Base-by-base conservation (phyloP, 1,284 basidiomycete species). In the Apiotrichum akiyoshidainum region DNA sequence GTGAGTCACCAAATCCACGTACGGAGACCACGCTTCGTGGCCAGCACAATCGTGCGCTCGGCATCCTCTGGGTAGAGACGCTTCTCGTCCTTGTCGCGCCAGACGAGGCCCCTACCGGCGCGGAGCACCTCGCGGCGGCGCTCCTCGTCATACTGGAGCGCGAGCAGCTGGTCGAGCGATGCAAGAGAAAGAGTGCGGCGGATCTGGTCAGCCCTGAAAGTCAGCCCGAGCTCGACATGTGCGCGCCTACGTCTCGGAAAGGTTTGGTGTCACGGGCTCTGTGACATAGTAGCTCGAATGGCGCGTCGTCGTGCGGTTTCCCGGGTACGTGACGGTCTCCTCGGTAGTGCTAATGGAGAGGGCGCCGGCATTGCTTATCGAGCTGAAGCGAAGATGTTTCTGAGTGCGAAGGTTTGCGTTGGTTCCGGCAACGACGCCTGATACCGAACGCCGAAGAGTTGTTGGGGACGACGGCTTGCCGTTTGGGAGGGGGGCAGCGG, bases 71-170 rank as follows among this genome's bases (percentile, higher is more conserved):
- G 77, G 61, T 90, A 85, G 1, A 84, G 83, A 0, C 86, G 85
- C 42, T 85, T 85, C 76, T 93, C 87, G 5, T 89, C 90, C 64
- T 84, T 80, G 65, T 88, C 85, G 39, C 92, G 82, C 90, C 92
- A 95, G 2, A 95, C 85, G 69, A 91, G 64, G 12, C 68, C 71
- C 53, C 67, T 68, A 3, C 74, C 70, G 2, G 69, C 70, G 46
- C 65, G 39, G 0, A 63, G 56, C 2, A 74, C 69, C 35, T 66
- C 64, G 17, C 71, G 71, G 40, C 76, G 63, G 46, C 74, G 68
- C 10, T 64, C 54, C 14, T 64, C 58, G 45, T 70, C 65, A 1
- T 61, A 42, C 26, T 72, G 71, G 17, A 78, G 63, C 1, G 68
- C 57, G 6, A 77, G 53, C 6, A 79, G 65, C 8, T 65, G 60